Evolutionary conservation across 2,329 filamentous ascomycete species (phyloP).

Genomic region (Huntiella moniliformis): DNA sequence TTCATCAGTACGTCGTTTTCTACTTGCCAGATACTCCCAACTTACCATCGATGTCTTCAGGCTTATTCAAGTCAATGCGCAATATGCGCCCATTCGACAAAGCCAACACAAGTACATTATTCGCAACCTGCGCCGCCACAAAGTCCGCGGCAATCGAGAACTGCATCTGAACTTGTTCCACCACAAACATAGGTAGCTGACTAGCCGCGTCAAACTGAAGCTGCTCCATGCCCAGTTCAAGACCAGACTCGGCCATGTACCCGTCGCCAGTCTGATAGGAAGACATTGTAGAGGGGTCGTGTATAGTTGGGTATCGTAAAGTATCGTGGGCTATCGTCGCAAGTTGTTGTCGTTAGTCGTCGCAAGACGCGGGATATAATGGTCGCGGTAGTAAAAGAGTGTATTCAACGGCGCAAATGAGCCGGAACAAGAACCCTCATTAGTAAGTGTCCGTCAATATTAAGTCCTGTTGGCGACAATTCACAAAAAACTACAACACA

Average conservation of each 20-base stretch:
- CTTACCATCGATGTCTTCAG: conserved; percentile 82
- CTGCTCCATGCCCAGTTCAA: conserved; percentile 24
- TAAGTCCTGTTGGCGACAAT: too few relatives aligned
- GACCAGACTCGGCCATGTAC: conserved; percentile 47
- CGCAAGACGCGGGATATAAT: too few relatives aligned
- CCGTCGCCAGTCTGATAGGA: conserved; percentile 44
- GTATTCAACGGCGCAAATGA: too few relatives aligned
- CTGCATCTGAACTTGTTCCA: conserved; percentile 79
- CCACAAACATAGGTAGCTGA: conserved; percentile 77
- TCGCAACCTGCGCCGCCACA: conserved; percentile 87
- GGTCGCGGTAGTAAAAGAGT: too few relatives aligned
- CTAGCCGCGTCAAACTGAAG: conserved; percentile 34
- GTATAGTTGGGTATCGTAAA: too few relatives aligned
- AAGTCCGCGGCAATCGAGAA: conserved; percentile 93
- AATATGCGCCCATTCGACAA: conserved; percentile 83
- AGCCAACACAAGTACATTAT: conserved; percentile 87
- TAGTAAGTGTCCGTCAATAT: too few relatives aligned
- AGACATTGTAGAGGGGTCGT: conserved; percentile 27
- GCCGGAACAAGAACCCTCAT: too few relatives aligned
- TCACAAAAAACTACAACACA: too few relatives aligned
- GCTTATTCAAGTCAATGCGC: conserved; percentile 81
- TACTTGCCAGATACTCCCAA: background rate
- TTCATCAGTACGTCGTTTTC: background rate
- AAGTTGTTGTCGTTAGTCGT: too few relatives aligned
- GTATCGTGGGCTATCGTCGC: too few relatives aligned